phyloP scores from a whole-genome alignment of 768 basidiomycete genomes.

The Leccinum olivaceopallidum region DNA sequence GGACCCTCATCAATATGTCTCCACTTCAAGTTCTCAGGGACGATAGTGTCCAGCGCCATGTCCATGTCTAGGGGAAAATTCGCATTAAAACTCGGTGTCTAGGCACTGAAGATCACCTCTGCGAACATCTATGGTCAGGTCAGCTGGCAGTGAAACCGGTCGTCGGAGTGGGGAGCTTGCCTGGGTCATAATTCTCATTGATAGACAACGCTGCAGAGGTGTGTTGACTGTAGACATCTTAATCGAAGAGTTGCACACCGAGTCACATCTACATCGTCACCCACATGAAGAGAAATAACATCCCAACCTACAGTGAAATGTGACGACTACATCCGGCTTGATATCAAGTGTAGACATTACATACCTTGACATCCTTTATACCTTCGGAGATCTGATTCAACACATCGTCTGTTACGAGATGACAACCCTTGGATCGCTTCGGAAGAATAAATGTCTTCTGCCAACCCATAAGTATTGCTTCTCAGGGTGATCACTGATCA shows the following conservation, averaged over 20 bases:
- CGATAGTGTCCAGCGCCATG: slow-evolving; percentile 88
- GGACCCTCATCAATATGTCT: slow-evolving; percentile 89
- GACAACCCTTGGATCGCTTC: slow-evolving; percentile 61
- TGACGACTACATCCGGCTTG: not conserved
- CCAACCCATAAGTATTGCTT: slow-evolving; percentile 68
- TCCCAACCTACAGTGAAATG: slow-evolving; percentile 58
- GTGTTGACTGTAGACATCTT: slow-evolving; percentile 56
- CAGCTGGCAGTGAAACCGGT: slow-evolving; percentile 1
- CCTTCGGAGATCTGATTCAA: slow-evolving; percentile 65
- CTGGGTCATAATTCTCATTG: slow-evolving; percentile 88
- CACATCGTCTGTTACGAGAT: slow-evolving; percentile 83
- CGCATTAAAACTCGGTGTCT: slow-evolving; percentile 15
- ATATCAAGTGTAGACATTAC: slow-evolving; percentile 5
- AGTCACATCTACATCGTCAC: slow-evolving; percentile 23
- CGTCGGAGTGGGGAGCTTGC: slow-evolving; percentile 37
- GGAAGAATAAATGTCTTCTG: slow-evolving; percentile 78
- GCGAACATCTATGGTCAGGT: slow-evolving; percentile 40
- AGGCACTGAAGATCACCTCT: slow-evolving; percentile 35
- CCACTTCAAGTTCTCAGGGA: slow-evolving; percentile 84
- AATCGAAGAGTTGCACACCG: slow-evolving; percentile 6
- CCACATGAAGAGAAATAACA: slow-evolving; percentile 88
- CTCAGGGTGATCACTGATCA: not conserved
- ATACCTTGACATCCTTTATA: slow-evolving; percentile 63
- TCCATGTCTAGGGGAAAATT: slow-evolving; percentile 72
- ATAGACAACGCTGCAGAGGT: slow-evolving; percentile 78